Percentiles rank a stretch among this genome's conserved stretches.
phyloP scores from a whole-genome alignment of 306 rosid genomes.

The Elaeagnus macrophylla region DNA sequence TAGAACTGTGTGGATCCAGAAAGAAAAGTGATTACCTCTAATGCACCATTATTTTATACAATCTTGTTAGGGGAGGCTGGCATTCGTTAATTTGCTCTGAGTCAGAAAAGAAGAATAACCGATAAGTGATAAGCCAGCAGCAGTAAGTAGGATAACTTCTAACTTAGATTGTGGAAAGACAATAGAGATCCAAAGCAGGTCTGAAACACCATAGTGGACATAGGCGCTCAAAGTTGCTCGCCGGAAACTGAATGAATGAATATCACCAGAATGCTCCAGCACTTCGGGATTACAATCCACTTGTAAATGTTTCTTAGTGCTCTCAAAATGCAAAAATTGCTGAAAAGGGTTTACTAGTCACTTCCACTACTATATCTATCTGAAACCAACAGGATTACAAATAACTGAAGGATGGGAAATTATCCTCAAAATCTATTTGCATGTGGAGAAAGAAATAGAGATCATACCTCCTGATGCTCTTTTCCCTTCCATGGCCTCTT shows the following conservation, averaged over 20 bases:
- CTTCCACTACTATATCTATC: conserved; percentile 87
- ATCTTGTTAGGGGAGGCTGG: conserved; percentile 16
- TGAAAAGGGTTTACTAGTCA: conserved; percentile 50
- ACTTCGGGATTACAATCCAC: conserved; percentile 34
- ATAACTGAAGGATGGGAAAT: conserved; percentile 4
- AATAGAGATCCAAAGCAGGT: conserved; percentile 24
- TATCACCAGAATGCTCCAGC: conserved; percentile 31
- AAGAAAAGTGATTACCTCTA: conserved; percentile 41
- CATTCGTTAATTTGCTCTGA: conserved; percentile 11
- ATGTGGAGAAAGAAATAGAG: conserved; percentile 13
- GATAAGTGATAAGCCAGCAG: conserved; percentile 17
- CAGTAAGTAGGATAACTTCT: conserved; percentile 20
- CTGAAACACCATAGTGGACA: conserved; percentile 31
- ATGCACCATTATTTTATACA: conserved; percentile 25
- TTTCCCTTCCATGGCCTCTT: conserved; percentile 99
- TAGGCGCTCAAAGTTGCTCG: conserved; percentile 33
- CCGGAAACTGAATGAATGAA: conserved; percentile 37
- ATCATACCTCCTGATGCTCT: conserved; percentile 49
- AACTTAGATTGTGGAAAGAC: conserved; percentile 21
- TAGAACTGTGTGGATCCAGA: conserved; percentile 37
- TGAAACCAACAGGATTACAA: conserved; percentile 36
- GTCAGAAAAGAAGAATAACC: conserved; percentile 24
- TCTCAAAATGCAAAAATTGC: conserved; percentile 46
- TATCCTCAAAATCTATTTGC: background rate
- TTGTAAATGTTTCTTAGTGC: conserved; percentile 33